Evolutionary conservation across 805 yeast genomes (phyloP).

Genomic region (Pichia nanzhaoensis): DNA sequence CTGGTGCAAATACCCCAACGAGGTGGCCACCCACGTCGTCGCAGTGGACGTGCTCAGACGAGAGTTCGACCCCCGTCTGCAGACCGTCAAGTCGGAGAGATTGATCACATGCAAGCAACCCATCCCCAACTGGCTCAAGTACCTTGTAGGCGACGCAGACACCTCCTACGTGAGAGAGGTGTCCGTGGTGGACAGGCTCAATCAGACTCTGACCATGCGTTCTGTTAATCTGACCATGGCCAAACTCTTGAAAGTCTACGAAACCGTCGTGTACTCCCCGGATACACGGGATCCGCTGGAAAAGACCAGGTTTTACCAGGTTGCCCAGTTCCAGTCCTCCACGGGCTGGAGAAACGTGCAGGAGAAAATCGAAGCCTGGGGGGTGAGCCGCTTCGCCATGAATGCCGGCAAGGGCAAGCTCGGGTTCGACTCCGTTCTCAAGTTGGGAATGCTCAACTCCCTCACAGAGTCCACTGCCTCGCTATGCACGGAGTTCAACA

Average conservation of each 20-base stretch:
- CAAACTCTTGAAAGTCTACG: conserved; percentile 70
- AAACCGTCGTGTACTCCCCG: conserved; percentile 78
- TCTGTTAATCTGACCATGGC: conserved; percentile 83
- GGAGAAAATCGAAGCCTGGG: conserved; percentile 86
- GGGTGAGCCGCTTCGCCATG: conserved; percentile 79
- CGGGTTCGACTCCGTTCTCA: conserved; percentile 80
- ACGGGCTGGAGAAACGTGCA: conserved; percentile 64
- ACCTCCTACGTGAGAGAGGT: conserved; percentile 83
- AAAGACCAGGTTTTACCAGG: conserved; percentile 65
- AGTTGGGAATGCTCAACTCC: conserved; percentile 21
- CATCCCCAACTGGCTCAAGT: conserved; percentile 75
- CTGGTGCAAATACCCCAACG: conserved; percentile 97
- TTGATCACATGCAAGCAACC: conserved; percentile 83
- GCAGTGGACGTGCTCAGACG: conserved; percentile 86
- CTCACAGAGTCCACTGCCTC: too few species aligned
- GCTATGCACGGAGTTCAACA: conserved; percentile 17
- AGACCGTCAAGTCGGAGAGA: conserved; percentile 70
- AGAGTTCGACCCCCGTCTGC: conserved; percentile 48
- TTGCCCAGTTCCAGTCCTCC: conserved; percentile 84
- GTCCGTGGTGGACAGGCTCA: conserved; percentile 67
- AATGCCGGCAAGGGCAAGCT: conserved; percentile 76
- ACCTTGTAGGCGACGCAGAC: conserved; percentile 65
- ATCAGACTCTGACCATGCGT: conserved; percentile 64
- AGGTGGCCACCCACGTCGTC: conserved; percentile 82
- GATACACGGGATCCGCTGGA: conserved; percentile 43